Evolutionary conservation across 441 rosid species (phyloP).

Genomic region (Arabidopsis hybrid): DNA sequence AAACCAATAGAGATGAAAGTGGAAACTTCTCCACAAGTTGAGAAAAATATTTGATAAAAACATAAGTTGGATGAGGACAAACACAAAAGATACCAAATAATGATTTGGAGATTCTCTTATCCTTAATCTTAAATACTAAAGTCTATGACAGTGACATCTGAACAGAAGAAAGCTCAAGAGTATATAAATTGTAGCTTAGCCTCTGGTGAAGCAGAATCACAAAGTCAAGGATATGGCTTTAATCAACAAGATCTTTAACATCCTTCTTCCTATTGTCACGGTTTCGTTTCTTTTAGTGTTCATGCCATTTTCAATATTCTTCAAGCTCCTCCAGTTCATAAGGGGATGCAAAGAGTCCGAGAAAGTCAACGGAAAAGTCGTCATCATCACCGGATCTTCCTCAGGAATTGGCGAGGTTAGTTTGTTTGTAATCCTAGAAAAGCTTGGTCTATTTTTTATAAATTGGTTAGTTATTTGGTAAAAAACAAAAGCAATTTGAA

Average conservation of each 20-base stretch:
- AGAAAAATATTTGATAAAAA: not conserved
- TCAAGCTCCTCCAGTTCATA: conserved; percentile 31
- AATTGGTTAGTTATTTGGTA: too few relatives aligned
- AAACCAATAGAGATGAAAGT: not conserved
- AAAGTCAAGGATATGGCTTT: conserved; percentile 32
- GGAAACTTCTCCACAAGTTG: not conserved
- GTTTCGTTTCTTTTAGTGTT: conserved; percentile 30
- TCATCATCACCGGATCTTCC: conserved; percentile 72
- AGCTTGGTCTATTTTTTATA: not conserved
- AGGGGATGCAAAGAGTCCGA: conserved; percentile 47
- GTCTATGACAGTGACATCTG: conserved; percentile 1
- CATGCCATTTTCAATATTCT: conserved; percentile 38
- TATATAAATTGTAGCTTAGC: conserved; percentile 2
- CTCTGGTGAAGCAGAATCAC: not conserved
- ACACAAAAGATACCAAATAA: conserved; percentile 11
- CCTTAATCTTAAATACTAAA: not conserved
- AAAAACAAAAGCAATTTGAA: too few relatives aligned
- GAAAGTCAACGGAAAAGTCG: conserved; percentile 63
- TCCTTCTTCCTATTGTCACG: conserved; percentile 29
- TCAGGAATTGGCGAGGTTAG: conserved; percentile 75
- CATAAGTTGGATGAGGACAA: conserved; percentile 12
- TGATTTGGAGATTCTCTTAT: conserved; percentile 5
- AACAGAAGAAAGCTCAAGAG: not conserved
- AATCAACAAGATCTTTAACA: conserved; percentile 40
- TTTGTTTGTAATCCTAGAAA: not conserved